A percentile compares a stretch with the other conserved stretches of the same genome.
Conservation (phyloP, 1,284 basidiomycete genomes). For the Entoloma clypeatum region DNA sequence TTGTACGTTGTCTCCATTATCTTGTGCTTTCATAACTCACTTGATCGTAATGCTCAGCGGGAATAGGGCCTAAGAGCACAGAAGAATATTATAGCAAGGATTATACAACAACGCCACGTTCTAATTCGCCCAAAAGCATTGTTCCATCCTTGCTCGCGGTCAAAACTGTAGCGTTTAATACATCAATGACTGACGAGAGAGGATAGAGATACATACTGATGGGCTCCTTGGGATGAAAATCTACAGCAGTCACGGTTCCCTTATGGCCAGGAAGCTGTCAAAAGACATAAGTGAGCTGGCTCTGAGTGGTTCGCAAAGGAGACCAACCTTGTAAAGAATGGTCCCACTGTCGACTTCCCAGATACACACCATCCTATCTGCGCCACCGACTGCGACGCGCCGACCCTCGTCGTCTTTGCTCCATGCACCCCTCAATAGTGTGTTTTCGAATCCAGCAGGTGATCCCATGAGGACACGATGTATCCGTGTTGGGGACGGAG, state of each 20-base stretch:
- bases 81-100: background rate
- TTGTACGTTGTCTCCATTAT: too few relatives aligned
- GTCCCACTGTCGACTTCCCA: conserved; percentile 90
- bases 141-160: conserved; percentile 88
- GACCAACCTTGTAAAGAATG: conserved; percentile 76
- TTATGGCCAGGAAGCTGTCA: conserved; percentile 85
- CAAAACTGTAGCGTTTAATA: conserved; percentile 55
- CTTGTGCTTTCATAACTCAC: too few relatives aligned
- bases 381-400: conserved; percentile 75
- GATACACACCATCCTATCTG: conserved; percentile 83
- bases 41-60: too few relatives aligned
- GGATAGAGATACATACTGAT: conserved; percentile 58
- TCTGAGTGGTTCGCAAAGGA: background rate
- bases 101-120: conserved; percentile 44
- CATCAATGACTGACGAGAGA: conserved; percentile 6
- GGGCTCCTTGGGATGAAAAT: conserved; percentile 90
- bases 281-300: conserved; percentile 4
- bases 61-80: too few relatives aligned
- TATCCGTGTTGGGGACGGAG: conserved; percentile 74
- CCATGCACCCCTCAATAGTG: conserved; percentile 79
- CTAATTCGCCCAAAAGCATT: conserved; percentile 87
- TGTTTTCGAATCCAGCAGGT: conserved; percentile 88
- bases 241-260: conserved; percentile 86
- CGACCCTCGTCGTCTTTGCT: conserved; percentile 70
- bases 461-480: conserved; percentile 80